Evolutionary conservation across 345 rosid species (phyloP).

Genomic region (Eucalyptus caleyi): DNA sequence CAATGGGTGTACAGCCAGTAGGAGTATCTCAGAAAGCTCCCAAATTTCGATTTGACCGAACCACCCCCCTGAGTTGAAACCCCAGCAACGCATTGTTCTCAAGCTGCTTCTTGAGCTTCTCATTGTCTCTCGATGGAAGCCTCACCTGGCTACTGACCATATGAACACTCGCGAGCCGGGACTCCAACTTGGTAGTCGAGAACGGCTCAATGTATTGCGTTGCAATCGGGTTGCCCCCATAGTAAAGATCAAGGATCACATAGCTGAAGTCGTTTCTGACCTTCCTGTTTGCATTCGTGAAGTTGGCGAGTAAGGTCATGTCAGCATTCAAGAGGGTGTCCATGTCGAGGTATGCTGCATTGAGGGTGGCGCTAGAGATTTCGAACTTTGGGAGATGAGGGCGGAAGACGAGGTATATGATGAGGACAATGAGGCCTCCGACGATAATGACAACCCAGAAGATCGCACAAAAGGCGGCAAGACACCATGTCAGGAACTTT

Average conservation of each 20-base stretch:
- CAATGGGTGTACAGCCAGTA: conserved; percentile 59
- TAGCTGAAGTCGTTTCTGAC: conserved; percentile 59
- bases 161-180: conserved; percentile 33
- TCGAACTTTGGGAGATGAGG: conserved; percentile 61
- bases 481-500: conserved; percentile 21
- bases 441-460: conserved; percentile 43
- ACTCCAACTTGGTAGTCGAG: conserved; percentile 26
- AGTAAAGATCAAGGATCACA: conserved; percentile 53
- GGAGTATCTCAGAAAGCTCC: conserved; percentile 56
- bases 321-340: conserved; percentile 61
- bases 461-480: conserved; percentile 47
- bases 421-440: conserved; percentile 53
- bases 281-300: conserved; percentile 84
- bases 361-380: conserved; percentile 51
- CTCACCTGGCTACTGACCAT: conserved; percentile 73
- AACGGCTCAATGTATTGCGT: conserved; percentile 65
- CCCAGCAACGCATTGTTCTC: conserved; percentile 27
- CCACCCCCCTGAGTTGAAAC: conserved; percentile 48
- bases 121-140: conserved; percentile 28
- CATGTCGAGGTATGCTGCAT: conserved; percentile 67
- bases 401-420: conserved; percentile 65
- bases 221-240: conserved; percentile 45
- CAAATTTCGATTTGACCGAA: conserved; percentile 58
- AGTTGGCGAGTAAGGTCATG: conserved; percentile 52
- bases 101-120: conserved; percentile 36